Evolutionary conservation across 306 rosid genomes (phyloP), one percentile per base, ranked within the genome.

Genomic region (Phaseolus lunatus): DNA sequence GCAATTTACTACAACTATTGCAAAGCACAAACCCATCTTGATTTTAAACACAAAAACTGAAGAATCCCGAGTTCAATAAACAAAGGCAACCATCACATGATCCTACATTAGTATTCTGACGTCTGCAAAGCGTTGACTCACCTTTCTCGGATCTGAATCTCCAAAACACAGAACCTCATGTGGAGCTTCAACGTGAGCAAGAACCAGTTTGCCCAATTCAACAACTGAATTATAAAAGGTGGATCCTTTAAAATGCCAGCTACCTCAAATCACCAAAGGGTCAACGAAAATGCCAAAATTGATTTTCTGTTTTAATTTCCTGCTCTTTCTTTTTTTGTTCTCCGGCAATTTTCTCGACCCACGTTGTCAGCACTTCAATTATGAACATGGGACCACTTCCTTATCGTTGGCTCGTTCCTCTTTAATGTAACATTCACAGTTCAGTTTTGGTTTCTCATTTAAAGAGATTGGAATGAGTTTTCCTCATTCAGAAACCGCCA

Each of bases 101-200:
- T 39, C 37, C 62, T 27, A 54, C 75, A 73, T 73, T 75, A 57
- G 56, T 16, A 50, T 37, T 64, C 6, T 18, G 26, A 18, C 53
- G 35, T 49, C 5, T 26, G 15, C 13, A 67, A 26, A 37, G 20
- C 24, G 59, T 22, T 67, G 81, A 61, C 84, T 68, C 78, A 79
- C 81, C 84, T 69, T 50, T 61, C 74, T 18, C 57, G 66, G 90
- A 88, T 88, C 87, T 80, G 74, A 41, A 41, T 52, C 53, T 52
- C 57, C 72, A 62, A 52, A 26, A 63, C 27, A 24, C 19, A 67
- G 66, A 72, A 24, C 66, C 82, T 53, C 78, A 39, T 13, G 10
- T 67, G 33, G 54, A 58, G 59, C 57, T 67, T 75, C 67, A 64
- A 53, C 48, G 2, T 9, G 71, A 18, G 22, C 13, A 19, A 50